These are phyloP conservation scores for Cavenderia fasciculata DNA, from an alignment of 78 protist species.

Conservation along the genomic window DNA sequence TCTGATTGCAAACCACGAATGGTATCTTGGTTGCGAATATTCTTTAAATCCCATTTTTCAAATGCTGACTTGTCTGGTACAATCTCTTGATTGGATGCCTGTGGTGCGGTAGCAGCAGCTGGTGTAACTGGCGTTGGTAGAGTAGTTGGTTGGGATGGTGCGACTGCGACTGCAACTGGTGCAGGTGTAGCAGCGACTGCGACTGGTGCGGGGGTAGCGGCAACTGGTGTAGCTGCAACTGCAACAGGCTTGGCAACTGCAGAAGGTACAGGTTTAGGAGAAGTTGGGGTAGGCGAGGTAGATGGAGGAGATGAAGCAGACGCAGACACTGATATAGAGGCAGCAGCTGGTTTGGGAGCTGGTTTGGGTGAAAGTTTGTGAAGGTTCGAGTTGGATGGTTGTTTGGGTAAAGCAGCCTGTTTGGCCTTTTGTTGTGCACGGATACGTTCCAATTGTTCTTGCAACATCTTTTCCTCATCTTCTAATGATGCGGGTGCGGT, in stretches of 20 bases:
- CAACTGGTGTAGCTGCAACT: background rate
- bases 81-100: background rate
- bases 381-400: slow-evolving; percentile 36
- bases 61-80: slow-evolving; percentile 40
- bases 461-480: slow-evolving; percentile 50
- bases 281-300: background rate
- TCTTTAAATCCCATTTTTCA: slow-evolving; percentile 65
- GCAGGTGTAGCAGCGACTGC: background rate
- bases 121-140: slow-evolving; percentile 33
- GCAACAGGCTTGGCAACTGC: too few species aligned
- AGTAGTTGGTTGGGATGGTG: slow-evolving; percentile 4
- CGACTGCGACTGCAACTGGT: background rate
- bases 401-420: slow-evolving; percentile 1
- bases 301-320: slow-evolving; percentile 10
- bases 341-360: background rate
- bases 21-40: slow-evolving; percentile 26
- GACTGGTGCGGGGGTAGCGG: too few species aligned
- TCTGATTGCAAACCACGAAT: slow-evolving; percentile 65
- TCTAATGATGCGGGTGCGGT: slow-evolving; percentile 21
- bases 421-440: slow-evolving; percentile 61
- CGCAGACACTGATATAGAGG: background rate
- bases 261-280: too few species aligned
- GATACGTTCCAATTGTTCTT: slow-evolving; percentile 63
- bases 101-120: background rate
- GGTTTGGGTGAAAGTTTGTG: background rate